A percentile compares a stretch with the other conserved stretches of the same genome.
These are phyloP conservation scores for Prunus kanzakura DNA, from an alignment of 306 rosid species.

Conservation along the genomic window DNA sequence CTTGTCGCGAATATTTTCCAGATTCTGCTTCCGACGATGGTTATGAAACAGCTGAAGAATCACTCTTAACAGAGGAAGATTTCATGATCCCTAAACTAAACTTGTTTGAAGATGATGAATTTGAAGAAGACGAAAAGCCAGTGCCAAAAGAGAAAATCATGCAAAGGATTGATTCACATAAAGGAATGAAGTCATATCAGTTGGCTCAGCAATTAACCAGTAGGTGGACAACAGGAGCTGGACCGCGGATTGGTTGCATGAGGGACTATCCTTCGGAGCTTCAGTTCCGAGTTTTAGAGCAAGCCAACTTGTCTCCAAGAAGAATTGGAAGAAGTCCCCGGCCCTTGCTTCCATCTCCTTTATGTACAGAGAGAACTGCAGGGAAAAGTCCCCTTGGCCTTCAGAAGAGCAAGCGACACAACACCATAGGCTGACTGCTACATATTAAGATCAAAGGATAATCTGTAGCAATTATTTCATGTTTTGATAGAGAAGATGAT, in stretches of 20 bases:
- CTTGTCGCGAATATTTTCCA: conserved; percentile 19
- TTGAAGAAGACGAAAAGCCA: conserved; percentile 34
- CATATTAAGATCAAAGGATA: not conserved
- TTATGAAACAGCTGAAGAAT: conserved; percentile 84
- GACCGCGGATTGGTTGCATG: conserved; percentile 89
- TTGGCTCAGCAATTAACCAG: conserved; percentile 56
- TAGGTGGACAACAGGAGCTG: conserved; percentile 82
- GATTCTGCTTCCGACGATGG: conserved; percentile 36
- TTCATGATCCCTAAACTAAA: conserved; percentile 68
- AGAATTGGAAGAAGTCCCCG: conserved; percentile 27
- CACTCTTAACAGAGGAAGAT: conserved; percentile 58
- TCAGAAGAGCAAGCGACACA: not conserved
- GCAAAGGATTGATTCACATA: conserved; percentile 64
- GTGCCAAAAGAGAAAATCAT: conserved; percentile 62
- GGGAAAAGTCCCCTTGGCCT: not conserved
- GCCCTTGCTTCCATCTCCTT: conserved; percentile 22
- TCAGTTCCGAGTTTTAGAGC: conserved; percentile 58
- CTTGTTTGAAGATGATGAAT: conserved; percentile 53
- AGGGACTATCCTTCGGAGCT: conserved; percentile 85
- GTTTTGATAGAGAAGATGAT: not conserved
- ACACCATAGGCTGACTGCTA: conserved; percentile 13
- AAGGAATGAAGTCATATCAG: conserved; percentile 71
- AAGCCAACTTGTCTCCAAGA: conserved; percentile 72
- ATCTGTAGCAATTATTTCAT: not conserved
- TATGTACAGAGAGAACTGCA: conserved; percentile 17